Percentiles rank a stretch among this genome's conserved stretches.
Conservation (phyloP, 176 grass and related monocot species). For the Oryza officinalis region DNA sequence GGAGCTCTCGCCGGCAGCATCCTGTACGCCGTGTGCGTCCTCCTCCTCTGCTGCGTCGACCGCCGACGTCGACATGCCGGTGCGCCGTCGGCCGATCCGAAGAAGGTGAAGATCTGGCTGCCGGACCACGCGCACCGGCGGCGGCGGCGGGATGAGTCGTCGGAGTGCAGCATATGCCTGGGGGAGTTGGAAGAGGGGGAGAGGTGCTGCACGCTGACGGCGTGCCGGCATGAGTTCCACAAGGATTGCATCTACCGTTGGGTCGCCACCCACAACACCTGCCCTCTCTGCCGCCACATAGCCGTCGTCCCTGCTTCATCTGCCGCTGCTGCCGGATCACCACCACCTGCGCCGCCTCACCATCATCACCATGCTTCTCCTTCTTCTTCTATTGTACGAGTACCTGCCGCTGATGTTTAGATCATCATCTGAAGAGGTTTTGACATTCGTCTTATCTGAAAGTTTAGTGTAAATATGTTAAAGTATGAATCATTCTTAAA, state of each 20-base stretch:
- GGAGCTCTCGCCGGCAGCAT: too few relatives aligned
- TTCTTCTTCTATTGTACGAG: too few relatives aligned
- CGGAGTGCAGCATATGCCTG: conserved; percentile 5
- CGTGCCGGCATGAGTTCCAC: conserved; percentile 34
- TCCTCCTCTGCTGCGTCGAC: background rate
- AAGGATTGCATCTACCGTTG: background rate
- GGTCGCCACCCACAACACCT: conserved; percentile 1
- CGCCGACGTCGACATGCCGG: background rate
- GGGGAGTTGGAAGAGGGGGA: background rate
- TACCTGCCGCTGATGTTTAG: too few relatives aligned
- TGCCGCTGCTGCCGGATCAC: too few relatives aligned
- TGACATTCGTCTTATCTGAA: too few relatives aligned
- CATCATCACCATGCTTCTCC: too few relatives aligned
- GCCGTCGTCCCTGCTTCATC: too few relatives aligned
- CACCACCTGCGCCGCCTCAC: too few relatives aligned
- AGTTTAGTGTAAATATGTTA: too few relatives aligned
- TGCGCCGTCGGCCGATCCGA: background rate
- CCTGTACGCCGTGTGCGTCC: background rate
- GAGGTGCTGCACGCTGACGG: conserved; percentile 6
- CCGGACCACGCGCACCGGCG: background rate
- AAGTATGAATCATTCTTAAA: too few relatives aligned
- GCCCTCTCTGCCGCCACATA: conserved; percentile 7
- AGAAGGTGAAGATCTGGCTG: background rate
- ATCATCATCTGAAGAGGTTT: too few relatives aligned
- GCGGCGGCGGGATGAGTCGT: background rate